Evolutionary conservation across 805 yeast species (phyloP), one percentile per base, ranked within the genome.

Genomic region (Kregervanrija delftensis): DNA sequence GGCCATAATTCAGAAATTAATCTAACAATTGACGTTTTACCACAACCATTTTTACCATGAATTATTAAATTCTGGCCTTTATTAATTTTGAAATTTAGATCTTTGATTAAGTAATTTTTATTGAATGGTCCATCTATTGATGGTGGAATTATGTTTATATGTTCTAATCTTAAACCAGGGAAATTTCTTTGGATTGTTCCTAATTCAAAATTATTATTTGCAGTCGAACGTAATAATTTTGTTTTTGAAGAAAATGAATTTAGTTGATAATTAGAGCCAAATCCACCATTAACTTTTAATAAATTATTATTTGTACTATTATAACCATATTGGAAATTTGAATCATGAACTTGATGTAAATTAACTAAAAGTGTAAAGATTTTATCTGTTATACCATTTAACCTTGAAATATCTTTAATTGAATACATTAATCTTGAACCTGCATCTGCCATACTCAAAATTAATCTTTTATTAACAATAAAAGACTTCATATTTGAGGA

Each of bases 381-480:
- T 51, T 96, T 69, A 55, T 87, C 91, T 0, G 96, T 87, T 59
- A 86, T 84, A 11, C 97, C 96, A 1, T 96, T 86, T 44, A 90
- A 73, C 61, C 83, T 90, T n/a, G 93, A 84, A 16, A 90, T 75
- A 63, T 89, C 96, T 61, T 90, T 90, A 53, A 89, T 85, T 2
- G 97, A 88, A 63, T 87, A 88, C 96, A 90, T 89, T 66, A 90
- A 74, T 53, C 96, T 73, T 11, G 95, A 84, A 4, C 97, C 97
- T 0, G 98, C 96, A 66, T 90, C 98, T 4, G 96, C 96, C 60
- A 90, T 73, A 3, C 93, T 83, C 52, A 90, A 73, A 86, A 90
- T 83, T 51, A 90, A 72, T 57, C 98, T 75, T 67, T 90, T 90
- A 69, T 90, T 90, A 44, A 87, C 89, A 55, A 90, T 83, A 55